phyloP scores from a whole-genome alignment of 257 asterid genomes.

The Parsonsia alboflavescens region DNA sequence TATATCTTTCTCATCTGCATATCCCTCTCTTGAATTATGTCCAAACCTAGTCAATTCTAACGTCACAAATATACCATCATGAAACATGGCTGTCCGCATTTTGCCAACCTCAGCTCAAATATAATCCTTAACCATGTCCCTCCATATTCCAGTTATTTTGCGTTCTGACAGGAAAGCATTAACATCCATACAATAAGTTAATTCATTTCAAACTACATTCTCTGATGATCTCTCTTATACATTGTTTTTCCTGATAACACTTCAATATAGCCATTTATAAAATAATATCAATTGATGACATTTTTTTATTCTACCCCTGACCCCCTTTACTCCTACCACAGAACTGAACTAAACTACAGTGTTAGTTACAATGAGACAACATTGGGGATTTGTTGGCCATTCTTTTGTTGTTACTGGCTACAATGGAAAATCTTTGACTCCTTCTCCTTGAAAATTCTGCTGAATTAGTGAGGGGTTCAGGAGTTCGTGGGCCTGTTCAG shows the following conservation, averaged over 20 bases:
- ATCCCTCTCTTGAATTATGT: not conserved
- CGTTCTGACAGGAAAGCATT: not conserved
- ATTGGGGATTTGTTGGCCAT: not conserved
- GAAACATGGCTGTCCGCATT: not conserved
- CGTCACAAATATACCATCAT: not conserved
- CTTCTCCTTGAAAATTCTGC: not conserved
- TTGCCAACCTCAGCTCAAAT: not conserved
- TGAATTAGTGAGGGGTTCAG: not conserved
- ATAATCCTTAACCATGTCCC: not conserved
- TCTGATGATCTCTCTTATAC: not conserved
- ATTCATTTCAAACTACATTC: not conserved
- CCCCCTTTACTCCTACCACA: too few relatives aligned
- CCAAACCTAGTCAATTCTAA: not conserved
- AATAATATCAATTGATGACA: too few relatives aligned
- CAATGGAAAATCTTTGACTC: too few relatives aligned
- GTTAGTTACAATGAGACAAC: not conserved
- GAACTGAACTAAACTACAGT: not conserved
- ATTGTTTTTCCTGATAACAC: not conserved
- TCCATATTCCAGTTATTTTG: not conserved
- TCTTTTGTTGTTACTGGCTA: not conserved
- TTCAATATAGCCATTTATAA: too few relatives aligned
- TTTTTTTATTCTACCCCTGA: not conserved
- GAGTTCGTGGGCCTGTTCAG: too few relatives aligned
- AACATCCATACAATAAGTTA: not conserved
- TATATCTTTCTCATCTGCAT: not conserved